These are phyloP conservation scores for Ramaria sp. DNA, from an alignment of 768 basidiomycete genomes.

Conservation along the genomic window DNA sequence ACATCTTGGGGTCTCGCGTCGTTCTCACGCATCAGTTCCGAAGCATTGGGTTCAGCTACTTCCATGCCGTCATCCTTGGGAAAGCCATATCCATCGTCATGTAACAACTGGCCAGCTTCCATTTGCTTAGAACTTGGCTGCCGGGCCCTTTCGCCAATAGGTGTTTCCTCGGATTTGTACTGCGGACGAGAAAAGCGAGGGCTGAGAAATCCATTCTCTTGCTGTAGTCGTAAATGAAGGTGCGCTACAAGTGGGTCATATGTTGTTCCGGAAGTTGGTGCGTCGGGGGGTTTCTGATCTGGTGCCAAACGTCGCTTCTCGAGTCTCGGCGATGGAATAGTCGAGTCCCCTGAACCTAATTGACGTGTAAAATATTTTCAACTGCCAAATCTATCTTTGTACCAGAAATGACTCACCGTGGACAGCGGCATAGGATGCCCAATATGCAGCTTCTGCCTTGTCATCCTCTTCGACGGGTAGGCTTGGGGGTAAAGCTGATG, in stretches of 20 bases:
- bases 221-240: constrained; percentile 4
- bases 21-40: too few species aligned
- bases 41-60: background rate
- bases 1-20: too few species aligned
- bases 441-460: constrained; percentile 52
- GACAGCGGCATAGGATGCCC: constrained; percentile 61
- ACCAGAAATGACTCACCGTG: constrained; percentile 40
- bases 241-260: constrained; percentile 11
- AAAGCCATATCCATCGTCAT: too few species aligned
- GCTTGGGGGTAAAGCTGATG: background rate
- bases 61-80: background rate
- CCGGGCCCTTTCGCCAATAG: too few species aligned
- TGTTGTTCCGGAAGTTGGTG: constrained; percentile 12
- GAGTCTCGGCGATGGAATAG: constrained; percentile 41
- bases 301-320: constrained; percentile 18
- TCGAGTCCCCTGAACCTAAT: constrained; percentile 64
- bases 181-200: background rate
- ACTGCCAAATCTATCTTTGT: background rate
- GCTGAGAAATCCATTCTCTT: constrained; percentile 10
- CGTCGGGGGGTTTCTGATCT: constrained; percentile 1
- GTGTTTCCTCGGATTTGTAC: background rate
- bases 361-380: background rate
- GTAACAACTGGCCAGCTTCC: too few species aligned
- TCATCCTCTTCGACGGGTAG: constrained; percentile 13
- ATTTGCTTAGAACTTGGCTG: too few species aligned